phyloP scores from a whole-genome alignment of 208 protist species.

The Perkinsela sp. region DNA sequence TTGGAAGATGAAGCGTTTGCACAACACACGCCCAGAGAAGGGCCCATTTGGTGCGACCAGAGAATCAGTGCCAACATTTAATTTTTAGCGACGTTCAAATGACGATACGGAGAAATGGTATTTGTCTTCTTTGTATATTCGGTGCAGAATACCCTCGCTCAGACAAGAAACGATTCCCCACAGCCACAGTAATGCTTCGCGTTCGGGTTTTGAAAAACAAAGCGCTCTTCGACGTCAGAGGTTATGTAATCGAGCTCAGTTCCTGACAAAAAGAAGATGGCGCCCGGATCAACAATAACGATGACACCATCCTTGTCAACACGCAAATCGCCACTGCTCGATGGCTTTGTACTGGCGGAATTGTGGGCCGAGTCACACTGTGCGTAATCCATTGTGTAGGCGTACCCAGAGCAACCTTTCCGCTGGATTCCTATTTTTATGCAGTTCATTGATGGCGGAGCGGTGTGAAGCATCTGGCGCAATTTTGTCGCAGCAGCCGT shows the following conservation, averaged over 20 bases:
- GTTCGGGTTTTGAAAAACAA: slow-evolving; percentile 87
- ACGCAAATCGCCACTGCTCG: slow-evolving; percentile 4
- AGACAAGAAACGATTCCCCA: slow-evolving; percentile 64
- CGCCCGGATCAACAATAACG: slow-evolving; percentile 66
- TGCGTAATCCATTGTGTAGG: slow-evolving; percentile 80
- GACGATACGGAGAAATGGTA: too few relatives aligned
- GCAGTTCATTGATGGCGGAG: slow-evolving; percentile 8
- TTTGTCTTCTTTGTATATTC: too few relatives aligned
- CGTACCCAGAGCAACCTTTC: slow-evolving; percentile 78
- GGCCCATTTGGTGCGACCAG: too few relatives aligned
- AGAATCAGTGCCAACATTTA: too few relatives aligned
- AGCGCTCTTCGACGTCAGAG: slow-evolving; percentile 71
- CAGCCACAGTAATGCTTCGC: slow-evolving; percentile 79
- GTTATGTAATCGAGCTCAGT: slow-evolving; percentile 85
- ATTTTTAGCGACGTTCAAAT: too few relatives aligned
- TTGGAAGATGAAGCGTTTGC: too few relatives aligned
- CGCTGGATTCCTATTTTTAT: slow-evolving; percentile 70
- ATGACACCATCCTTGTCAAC: slow-evolving; percentile 71
- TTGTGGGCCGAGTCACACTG: slow-evolving; percentile 4
- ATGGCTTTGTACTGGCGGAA: slow-evolving; percentile 9
- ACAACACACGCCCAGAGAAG: too few relatives aligned
- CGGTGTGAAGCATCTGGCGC: neutral
- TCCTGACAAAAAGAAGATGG: slow-evolving; percentile 81
- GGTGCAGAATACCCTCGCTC: too few relatives aligned
- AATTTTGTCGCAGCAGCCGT: neutral